Evolutionary conservation across 2,329 filamentous ascomycete species (phyloP).

Genomic region (Trichophaea hybrida): DNA sequence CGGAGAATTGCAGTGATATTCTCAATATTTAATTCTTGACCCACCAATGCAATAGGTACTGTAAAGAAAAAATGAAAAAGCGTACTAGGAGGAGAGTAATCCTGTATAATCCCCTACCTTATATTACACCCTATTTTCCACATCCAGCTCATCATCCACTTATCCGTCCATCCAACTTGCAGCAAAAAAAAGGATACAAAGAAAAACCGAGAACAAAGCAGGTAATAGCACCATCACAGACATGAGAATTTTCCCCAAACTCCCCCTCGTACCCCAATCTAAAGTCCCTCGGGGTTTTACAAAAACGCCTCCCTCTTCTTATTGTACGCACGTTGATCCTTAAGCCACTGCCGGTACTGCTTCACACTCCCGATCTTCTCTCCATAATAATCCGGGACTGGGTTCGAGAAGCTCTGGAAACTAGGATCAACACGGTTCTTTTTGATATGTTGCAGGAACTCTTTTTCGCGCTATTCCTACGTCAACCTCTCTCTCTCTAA

Average conservation of each 20-base stretch:
- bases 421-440: slow-evolving; percentile 83
- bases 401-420: slow-evolving; percentile 77
- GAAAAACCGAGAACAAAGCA: background rate
- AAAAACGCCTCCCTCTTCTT: slow-evolving; percentile 50
- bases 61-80: background rate
- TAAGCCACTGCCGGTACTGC: slow-evolving; percentile 88
- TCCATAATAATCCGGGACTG: slow-evolving; percentile 93
- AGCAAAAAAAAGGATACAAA: background rate
- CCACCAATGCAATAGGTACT: too few relatives aligned
- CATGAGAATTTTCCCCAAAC: background rate
- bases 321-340: slow-evolving; percentile 94
- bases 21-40: too few relatives aligned
- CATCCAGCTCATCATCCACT: too few relatives aligned
- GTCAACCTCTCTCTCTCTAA: background rate
- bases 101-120: background rate
- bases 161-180: background rate
- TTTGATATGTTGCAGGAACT: slow-evolving; percentile 85
- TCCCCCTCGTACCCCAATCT: background rate
- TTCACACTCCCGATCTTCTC: slow-evolving; percentile 92
- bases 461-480: slow-evolving; percentile 62
- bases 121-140: too few relatives aligned
- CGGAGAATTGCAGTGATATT: too few relatives aligned
- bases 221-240: background rate
- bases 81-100: background rate
- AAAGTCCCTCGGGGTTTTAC: slow-evolving; percentile 6